These are phyloP conservation scores for Calonectria pseudoturangicola DNA, from an alignment of 2,329 filamentous ascomycete genomes.

Conservation along the genomic window DNA sequence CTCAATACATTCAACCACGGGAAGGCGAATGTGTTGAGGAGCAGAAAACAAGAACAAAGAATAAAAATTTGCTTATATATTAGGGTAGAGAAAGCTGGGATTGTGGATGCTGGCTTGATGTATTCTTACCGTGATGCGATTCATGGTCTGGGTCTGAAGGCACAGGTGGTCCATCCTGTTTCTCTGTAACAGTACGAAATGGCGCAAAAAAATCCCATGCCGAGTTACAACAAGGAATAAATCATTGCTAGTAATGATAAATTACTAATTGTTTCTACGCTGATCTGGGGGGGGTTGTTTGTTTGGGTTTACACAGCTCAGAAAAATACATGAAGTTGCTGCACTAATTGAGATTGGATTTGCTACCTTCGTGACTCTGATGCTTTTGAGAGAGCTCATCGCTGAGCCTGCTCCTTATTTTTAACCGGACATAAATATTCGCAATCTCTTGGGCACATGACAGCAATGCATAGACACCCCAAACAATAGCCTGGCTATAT, in stretches of 20 bases:
- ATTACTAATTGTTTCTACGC: too few relatives aligned
- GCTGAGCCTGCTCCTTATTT: neutral
- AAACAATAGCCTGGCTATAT: too few relatives aligned
- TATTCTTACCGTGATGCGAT: neutral
- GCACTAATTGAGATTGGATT: too few relatives aligned
- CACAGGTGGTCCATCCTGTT: neutral
- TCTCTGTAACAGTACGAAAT: neutral
- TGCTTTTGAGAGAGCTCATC: neutral
- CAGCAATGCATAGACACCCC: too few relatives aligned
- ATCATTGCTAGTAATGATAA: too few relatives aligned
- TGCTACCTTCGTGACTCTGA: too few relatives aligned
- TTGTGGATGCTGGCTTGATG: neutral
- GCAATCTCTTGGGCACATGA: too few relatives aligned
- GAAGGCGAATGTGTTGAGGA: neutral
- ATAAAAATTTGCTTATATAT: neutral
- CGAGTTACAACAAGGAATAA: too few relatives aligned
- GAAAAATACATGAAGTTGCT: too few relatives aligned
- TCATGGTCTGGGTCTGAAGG: neutral
- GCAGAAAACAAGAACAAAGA: neutral
- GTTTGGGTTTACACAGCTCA: too few relatives aligned
- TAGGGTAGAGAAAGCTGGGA: neutral
- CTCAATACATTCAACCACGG: conserved; percentile 3
- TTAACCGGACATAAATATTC: neutral
- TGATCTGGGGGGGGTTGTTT: too few relatives aligned
- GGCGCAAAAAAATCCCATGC: neutral